A percentile compares a stretch with the other conserved stretches of the same genome.
Evolutionary conservation across 2,329 filamentous ascomycete genomes (phyloP).

Genomic region (Simplicillium aogashimaense): DNA sequence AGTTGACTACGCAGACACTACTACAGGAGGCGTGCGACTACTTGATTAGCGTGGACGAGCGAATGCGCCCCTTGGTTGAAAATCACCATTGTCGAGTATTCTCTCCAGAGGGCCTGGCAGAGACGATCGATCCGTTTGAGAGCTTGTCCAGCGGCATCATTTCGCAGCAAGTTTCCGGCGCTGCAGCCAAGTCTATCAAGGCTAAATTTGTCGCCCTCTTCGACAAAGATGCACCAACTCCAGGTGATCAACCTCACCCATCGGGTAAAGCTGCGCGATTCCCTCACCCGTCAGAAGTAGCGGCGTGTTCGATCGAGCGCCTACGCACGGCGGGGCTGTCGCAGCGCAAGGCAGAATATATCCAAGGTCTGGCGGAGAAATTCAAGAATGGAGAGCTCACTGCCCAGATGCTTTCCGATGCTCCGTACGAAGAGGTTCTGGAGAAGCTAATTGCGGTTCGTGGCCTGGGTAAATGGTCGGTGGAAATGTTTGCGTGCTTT

Average conservation of each 20-base stretch:
- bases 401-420: slow-evolving; percentile 64
- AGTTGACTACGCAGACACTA: slow-evolving; percentile 58
- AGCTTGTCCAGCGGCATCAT: slow-evolving; percentile 81
- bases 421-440: slow-evolving; percentile 78
- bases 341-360: slow-evolving; percentile 92
- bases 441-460: slow-evolving; percentile 75
- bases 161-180: slow-evolving; percentile 90
- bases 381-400: slow-evolving; percentile 68
- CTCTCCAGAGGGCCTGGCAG: slow-evolving; percentile 69
- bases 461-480: slow-evolving; percentile 81
- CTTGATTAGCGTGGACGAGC: slow-evolving; percentile 62
- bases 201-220: slow-evolving; percentile 75
- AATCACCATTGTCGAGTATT: slow-evolving; percentile 71
- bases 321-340: slow-evolving; percentile 83
- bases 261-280: slow-evolving; percentile 35
- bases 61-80: slow-evolving; percentile 62
- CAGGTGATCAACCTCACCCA: slow-evolving; percentile 10
- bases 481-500: slow-evolving; percentile 98
- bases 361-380: slow-evolving; percentile 74
- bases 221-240: slow-evolving; percentile 16
- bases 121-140: slow-evolving; percentile 81
- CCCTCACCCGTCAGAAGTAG: slow-evolving; percentile 67
- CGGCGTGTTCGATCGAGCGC: slow-evolving; percentile 47
- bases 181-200: slow-evolving; percentile 83
- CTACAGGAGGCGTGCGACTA: slow-evolving; percentile 68